phyloP scores from a whole-genome alignment of 2,329 filamentous ascomycete species.

The Chaetomiaceae sp. region DNA sequence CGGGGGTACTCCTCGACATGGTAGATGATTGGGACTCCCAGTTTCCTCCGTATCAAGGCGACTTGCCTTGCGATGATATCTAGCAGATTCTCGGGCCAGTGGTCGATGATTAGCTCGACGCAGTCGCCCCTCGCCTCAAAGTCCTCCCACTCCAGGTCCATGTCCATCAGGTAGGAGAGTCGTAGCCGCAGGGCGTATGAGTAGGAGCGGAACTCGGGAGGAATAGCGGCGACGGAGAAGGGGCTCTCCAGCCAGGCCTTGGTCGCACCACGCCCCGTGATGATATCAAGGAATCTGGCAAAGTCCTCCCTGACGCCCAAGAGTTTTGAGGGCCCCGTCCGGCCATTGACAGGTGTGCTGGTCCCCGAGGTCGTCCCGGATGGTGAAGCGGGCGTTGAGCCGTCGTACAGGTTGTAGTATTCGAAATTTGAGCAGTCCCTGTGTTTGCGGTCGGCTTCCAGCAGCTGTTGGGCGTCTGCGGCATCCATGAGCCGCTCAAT shows the following conservation, averaged over 20 bases:
- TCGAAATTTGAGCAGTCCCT: conserved; percentile 65
- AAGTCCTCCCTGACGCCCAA: conserved; percentile 59
- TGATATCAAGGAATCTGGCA: conserved; percentile 53
- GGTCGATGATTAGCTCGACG: conserved; percentile 57
- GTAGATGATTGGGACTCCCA: conserved; percentile 54
- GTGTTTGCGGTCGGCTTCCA: conserved; percentile 52
- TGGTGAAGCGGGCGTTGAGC: conserved; percentile 30
- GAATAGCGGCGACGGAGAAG: conserved; percentile 55
- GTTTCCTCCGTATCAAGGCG: conserved; percentile 51
- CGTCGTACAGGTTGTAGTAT: conserved; percentile 62
- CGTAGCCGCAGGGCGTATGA: conserved; percentile 62
- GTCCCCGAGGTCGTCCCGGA: conserved; percentile 21
- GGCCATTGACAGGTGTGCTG: conserved; percentile 22
- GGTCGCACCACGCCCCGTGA: conserved; percentile 50
- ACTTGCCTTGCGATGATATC: conserved; percentile 52
- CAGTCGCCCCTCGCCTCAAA: conserved; percentile 57
- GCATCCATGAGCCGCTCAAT: conserved; percentile 55
- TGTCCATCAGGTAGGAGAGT: conserved; percentile 52
- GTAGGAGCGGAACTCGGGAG: conserved; percentile 52
- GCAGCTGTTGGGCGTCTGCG: conserved; percentile 51
- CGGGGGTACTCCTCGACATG: conserved; percentile 50
- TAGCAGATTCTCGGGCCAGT: conserved; percentile 47
- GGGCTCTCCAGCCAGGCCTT: conserved; percentile 54
- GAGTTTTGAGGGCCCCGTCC: conserved; percentile 51
- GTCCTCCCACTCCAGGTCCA: conserved; percentile 46